Evolutionary conservation across 805 yeast genomes (phyloP), one percentile per base, ranked within the genome.

Genomic region (Saccharomycopsis fibuligera): DNA sequence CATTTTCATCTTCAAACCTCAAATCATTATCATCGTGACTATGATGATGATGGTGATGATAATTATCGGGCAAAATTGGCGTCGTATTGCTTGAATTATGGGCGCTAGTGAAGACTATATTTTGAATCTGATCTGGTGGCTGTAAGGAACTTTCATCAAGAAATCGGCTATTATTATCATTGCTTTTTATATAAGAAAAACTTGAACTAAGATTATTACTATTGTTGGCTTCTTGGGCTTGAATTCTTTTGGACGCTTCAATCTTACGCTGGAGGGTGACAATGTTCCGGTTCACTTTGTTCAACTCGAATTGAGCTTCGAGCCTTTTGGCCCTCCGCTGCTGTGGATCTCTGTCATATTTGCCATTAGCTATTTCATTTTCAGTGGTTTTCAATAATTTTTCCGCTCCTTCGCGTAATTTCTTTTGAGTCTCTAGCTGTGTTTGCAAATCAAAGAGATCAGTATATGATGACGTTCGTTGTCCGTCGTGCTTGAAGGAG

Each of bases 281-380:
- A 17, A 49, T 49, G 30, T 38, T 21, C 25, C 47, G 27, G 23
- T 49, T 49, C 4, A 42, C 43, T 14, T 35, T 41, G 14, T 35
- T 42, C 25, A 49, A 31, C 39, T 49, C 53, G 10, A 8, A 8
- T 29, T 49, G 53, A 5, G 53, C 49, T 14, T 49, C 53, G 4
- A 17, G 37, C 10, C 36, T 9, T 27, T 45, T 45, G 4, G 27
- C 33, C 21, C 30, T 30, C 19, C 44, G 35, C 24, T 35, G 44
- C 40, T 44, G 17, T 9, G 45, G 48, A 23, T 45, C 49, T 35
- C 31, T 37, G 30, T 31, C 23, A 16, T 37, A 41, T 16, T 43
- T 48, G 5, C 45, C 45, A 21, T 27, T 35, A 4, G 44, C 31
- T 23, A 41, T 31, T 9, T 39, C 44, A 12, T 40, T 41, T 12